phyloP scores from a whole-genome alignment of 306 rosid species.

The Ormosia semicastrata region DNA sequence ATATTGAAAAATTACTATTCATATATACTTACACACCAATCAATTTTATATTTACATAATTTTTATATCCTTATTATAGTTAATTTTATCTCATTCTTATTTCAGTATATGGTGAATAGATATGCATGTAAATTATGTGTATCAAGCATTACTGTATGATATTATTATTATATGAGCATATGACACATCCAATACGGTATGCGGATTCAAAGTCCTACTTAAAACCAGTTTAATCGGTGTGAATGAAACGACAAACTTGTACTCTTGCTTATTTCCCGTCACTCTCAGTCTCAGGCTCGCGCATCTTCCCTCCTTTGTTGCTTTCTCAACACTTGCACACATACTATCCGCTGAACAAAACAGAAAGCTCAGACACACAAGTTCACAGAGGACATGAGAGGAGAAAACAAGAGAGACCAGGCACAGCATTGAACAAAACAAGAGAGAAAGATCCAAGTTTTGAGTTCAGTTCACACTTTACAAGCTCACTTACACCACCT shows the following conservation, averaged over 20 bases:
- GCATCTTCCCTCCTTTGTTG: not conserved
- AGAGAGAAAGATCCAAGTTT: not conserved
- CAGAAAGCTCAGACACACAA: not conserved
- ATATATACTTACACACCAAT: too few relatives aligned
- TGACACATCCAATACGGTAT: not conserved
- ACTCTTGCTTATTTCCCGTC: not conserved
- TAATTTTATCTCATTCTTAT: too few relatives aligned
- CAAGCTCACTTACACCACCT: not conserved
- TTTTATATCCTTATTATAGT: too few relatives aligned
- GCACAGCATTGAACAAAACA: not conserved
- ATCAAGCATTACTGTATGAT: too few relatives aligned
- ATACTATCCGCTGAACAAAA: not conserved
- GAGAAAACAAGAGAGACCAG: not conserved
- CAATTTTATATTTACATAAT: too few relatives aligned
- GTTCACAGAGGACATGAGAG: too few relatives aligned
- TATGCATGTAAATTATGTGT: too few relatives aligned
- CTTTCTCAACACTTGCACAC: not conserved
- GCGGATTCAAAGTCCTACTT: constrained; percentile 37
- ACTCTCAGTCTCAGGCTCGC: not conserved
- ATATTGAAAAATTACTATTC: too few relatives aligned
- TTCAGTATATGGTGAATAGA: too few relatives aligned
- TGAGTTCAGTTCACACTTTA: not conserved
- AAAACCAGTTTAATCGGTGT: constrained; percentile 20
- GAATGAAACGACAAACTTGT: constrained; percentile 25
- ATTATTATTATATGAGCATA: not conserved